Evolutionary conservation across 495 filamentous ascomycete species (phyloP), one percentile per base, ranked within the genome.

Genomic region (Astrothelium macrocarpum): DNA sequence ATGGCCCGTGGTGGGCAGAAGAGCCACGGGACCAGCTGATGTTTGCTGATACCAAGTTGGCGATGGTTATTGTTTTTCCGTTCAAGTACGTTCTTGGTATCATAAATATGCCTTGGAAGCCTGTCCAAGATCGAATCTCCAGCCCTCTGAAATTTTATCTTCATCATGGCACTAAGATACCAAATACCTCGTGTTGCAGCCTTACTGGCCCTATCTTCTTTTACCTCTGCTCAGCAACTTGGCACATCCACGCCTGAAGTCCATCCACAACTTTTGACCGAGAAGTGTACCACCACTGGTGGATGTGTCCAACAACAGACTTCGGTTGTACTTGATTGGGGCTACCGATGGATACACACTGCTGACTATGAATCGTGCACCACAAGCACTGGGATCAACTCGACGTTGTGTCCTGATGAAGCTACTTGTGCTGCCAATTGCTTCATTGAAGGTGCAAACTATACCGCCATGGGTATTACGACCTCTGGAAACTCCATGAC

Each of bases 311-410:
- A 61, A 23, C 67, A 68, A n/a, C 49, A 71, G 34, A 71, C 66
- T 5, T 67, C 68, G 9, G 53, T 75, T 20, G 73, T 75, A 1
- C 46, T 75, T 1, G 73, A 75, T 43, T 72, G 74, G 59, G 61
- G 63, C 14, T 70, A 74, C 32, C 36, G 66, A 42, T 63, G 72
- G 42, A 71, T 69, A 53, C 56, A 69, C 34, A 67, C 67, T 36
- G 61, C 63, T 20, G 49, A 64, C 10, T 12, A 42, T 56, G 29
- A 62, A 28, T 59, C 63, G 20, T 74, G 72, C 63, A 62, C 65
- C 32, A 68, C 64, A 32, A 71, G 66, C 56, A 66, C 58, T n/a
- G 67, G 64, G 5, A 32, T 69, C 12, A 61, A 73, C 31, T 9
- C 53, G 7, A 64, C 56, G 5, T 64, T 60, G 16, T 74, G 72